phyloP scores from a whole-genome alignment of 1,284 basidiomycete genomes.

The Ustilago tritici region DNA sequence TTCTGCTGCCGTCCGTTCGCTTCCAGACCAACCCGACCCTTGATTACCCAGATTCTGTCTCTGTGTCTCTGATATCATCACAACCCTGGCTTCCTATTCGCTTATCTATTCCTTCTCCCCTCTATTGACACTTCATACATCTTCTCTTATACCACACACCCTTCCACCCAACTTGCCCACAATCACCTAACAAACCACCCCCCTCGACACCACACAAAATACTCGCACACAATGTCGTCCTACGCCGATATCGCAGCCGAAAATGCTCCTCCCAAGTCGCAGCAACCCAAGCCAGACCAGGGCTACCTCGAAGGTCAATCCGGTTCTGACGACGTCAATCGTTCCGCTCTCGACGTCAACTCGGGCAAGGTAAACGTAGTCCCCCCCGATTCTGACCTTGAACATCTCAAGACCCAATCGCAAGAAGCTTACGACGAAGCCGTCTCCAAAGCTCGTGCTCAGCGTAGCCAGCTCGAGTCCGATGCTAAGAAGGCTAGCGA shows the following conservation, averaged over 20 bases:
- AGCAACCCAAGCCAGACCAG: constrained; percentile 56
- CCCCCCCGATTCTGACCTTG: constrained; percentile 49
- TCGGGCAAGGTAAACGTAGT: constrained; percentile 57
- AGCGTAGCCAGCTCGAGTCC: constrained; percentile 44
- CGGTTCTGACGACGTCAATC: constrained; percentile 16
- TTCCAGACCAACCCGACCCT: not conserved
- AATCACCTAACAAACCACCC: not conserved
- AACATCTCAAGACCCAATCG: constrained; percentile 60
- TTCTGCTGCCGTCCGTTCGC: not conserved
- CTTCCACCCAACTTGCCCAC: not conserved
- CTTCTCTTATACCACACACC: not conserved
- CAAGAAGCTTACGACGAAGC: constrained; percentile 52
- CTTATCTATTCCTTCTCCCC: not conserved
- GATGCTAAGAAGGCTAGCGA: constrained; percentile 42
- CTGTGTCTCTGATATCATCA: constrained; percentile 11
- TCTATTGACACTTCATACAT: not conserved
- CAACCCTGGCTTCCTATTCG: not conserved
- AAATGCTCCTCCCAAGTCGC: constrained; percentile 49
- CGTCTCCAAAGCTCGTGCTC: constrained; percentile 39
- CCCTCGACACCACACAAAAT: not conserved
- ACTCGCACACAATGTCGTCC: constrained; percentile 31
- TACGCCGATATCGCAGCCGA: constrained; percentile 58
- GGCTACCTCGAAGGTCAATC: constrained; percentile 49
- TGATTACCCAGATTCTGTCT: not conserved
- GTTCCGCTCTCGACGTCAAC: constrained; percentile 49